A percentile compares a stretch with the other conserved stretches of the same genome.
Evolutionary conservation across 495 filamentous ascomycete species (phyloP).

Genomic region (Cenococcum geophilum): DNA sequence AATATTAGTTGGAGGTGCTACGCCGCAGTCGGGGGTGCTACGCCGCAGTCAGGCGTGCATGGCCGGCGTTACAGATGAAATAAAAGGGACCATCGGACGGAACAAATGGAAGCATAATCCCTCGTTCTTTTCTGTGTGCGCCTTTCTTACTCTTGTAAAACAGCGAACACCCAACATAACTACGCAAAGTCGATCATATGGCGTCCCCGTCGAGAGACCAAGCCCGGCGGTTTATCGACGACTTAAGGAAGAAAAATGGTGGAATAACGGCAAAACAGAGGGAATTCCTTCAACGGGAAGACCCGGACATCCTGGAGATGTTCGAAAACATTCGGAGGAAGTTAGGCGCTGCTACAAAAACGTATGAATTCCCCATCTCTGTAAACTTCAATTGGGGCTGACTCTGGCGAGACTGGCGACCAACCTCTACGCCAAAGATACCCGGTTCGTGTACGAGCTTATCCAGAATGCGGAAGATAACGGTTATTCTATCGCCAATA

Average conservation of each 20-base stretch:
- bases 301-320: not conserved
- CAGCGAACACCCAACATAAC: no score
- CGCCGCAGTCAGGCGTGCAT: no score
- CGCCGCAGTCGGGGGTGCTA: no score
- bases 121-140: no score
- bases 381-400: not conserved
- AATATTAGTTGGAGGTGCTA: no score
- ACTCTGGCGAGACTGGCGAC: slow-evolving; percentile 26
- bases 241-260: not conserved
- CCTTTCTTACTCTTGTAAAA: no score
- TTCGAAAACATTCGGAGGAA: not conserved
- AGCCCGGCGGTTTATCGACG: not conserved
- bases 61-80: no score
- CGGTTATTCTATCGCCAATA: slow-evolving; percentile 24
- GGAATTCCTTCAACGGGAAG: not conserved
- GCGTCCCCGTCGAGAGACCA: slow-evolving; percentile 4
- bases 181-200: no score
- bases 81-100: no score
- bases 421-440: slow-evolving; percentile 37
- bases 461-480: slow-evolving; percentile 47
- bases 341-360: not conserved
- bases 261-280: not conserved
- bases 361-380: not conserved
- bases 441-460: slow-evolving; percentile 42
- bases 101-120: no score